phyloP scores from a whole-genome alignment of 495 filamentous ascomycete species.

The Penicillium lividum region DNA sequence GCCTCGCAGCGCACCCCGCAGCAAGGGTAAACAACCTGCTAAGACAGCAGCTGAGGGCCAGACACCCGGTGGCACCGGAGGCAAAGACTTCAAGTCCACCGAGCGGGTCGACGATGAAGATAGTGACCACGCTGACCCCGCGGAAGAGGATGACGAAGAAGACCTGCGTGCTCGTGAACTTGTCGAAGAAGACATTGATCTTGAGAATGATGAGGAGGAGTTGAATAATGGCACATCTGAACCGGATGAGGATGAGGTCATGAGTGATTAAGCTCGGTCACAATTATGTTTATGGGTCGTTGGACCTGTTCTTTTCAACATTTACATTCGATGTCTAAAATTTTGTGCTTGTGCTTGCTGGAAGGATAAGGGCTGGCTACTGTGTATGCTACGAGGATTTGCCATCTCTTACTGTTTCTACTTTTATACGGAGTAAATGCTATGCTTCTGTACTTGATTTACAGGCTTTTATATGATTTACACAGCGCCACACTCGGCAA shows the following conservation, averaged over 20 bases:
- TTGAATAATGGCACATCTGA: conserved; percentile 43
- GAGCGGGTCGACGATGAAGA: conserved; percentile 52
- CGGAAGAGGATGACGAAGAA: conserved; percentile 59
- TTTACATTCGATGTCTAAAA: conserved; percentile 21
- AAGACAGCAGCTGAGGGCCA: conserved; percentile 35
- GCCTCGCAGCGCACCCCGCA: conserved; percentile 35
- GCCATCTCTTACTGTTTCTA: conserved; percentile 10
- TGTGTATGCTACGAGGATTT: conserved; percentile 20
- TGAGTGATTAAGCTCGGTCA: conserved; percentile 58
- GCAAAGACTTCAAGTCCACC: conserved; percentile 39
- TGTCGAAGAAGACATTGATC: conserved; percentile 57
- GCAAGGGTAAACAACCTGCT: conserved; percentile 52
- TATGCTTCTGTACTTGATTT: neutral
- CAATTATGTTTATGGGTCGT: conserved; percentile 8
- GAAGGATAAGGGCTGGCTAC: conserved; percentile 1
- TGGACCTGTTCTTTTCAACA: conserved; percentile 11
- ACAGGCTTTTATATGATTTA: no score
- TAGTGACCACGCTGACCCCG: conserved; percentile 46
- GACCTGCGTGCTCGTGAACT: conserved; percentile 62
- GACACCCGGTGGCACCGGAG: conserved; percentile 31
- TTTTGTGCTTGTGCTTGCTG: conserved; percentile 10
- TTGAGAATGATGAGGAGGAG: conserved; percentile 50
- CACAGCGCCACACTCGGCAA: no score
- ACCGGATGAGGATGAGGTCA: conserved; percentile 65
- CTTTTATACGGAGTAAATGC: conserved; percentile 2